Conservation (phyloP, 2,329 filamentous ascomycete species). For the Fusarium verticillioides region DNA sequence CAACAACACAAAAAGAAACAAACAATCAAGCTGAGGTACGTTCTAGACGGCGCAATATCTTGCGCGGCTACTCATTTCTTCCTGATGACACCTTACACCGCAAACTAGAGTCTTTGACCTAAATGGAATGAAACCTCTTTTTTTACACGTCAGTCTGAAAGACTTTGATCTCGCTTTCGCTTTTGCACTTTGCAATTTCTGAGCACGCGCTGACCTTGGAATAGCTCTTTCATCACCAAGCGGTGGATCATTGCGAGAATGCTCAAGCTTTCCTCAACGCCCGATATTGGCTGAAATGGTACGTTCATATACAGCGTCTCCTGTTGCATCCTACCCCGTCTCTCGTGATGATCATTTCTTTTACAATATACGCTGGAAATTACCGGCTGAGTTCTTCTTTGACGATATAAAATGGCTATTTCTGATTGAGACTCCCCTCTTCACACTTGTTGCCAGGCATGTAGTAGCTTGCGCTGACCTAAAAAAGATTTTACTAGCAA, state of each 20-base stretch:
- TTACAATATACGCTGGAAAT: conserved; percentile 86
- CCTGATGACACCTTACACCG: conserved; percentile 88
- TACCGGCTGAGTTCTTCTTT: conserved; percentile 87
- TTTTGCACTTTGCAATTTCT: conserved; percentile 17
- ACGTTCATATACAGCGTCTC: conserved; percentile 32
- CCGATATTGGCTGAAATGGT: conserved; percentile 44
- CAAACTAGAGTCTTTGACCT: conserved; percentile 99
- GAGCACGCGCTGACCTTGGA: conserved; percentile 44
- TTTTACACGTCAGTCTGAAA: conserved; percentile 94
- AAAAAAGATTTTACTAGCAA: conserved; percentile 41
- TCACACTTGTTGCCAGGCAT: conserved; percentile 12
- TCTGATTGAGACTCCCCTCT: conserved; percentile 66
- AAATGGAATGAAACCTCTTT: conserved; percentile 78
- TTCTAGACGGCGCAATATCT: conserved; percentile 13
- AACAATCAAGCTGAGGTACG: conserved; percentile 43
- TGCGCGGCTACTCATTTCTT: conserved; percentile 43
- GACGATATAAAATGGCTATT: conserved; percentile 89
- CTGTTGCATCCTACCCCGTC: background rate
- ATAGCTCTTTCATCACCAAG: conserved; percentile 42
- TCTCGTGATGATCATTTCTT: conserved; percentile 71
- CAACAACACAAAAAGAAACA: conserved; percentile 36
- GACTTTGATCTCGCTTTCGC: conserved; percentile 42
- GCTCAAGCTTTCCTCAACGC: conserved; percentile 8
- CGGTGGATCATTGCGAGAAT: conserved; percentile 43
- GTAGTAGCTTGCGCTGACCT: conserved; percentile 48